Evolutionary conservation across 306 rosid genomes (phyloP).

Genomic region (Heteromeles arbutifolia): DNA sequence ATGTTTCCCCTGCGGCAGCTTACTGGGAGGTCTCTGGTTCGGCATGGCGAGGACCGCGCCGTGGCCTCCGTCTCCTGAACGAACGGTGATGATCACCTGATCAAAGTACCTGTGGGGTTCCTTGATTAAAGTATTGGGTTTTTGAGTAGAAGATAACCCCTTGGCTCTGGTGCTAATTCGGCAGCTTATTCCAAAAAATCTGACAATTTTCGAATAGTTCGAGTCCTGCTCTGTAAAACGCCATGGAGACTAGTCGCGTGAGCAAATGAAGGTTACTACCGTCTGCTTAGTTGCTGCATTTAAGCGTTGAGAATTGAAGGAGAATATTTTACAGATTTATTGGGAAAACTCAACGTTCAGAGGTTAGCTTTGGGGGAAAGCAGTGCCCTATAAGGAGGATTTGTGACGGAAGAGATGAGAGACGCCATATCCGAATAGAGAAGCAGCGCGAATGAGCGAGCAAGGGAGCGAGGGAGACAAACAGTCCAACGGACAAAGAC

Average conservation of each 20-base stretch:
- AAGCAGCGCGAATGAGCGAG: background rate
- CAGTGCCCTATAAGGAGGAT: background rate
- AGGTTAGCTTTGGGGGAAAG: constrained; percentile 13
- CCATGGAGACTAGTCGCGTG: background rate
- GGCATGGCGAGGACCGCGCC: constrained; percentile 62
- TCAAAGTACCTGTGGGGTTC: constrained; percentile 90
- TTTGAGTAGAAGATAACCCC: constrained; percentile 19
- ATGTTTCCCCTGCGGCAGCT: constrained; percentile 26
- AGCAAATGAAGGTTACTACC: background rate
- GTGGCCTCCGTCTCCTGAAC: constrained; percentile 89
- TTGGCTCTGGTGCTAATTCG: constrained; percentile 17
- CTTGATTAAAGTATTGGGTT: constrained; percentile 25
- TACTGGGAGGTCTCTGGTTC: constrained; percentile 13
- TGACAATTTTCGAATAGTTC: background rate
- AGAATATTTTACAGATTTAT: background rate
- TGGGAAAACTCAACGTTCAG: background rate
- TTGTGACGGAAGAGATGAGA: constrained; percentile 1
- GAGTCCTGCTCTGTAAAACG: background rate
- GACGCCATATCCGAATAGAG: constrained; percentile 16
- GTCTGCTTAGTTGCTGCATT: background rate
- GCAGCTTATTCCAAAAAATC: constrained; percentile 27
- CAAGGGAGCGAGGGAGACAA: background rate
- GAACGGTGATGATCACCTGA: constrained; percentile 70
- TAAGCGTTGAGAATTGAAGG: background rate
- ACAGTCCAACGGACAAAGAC: background rate